These are phyloP conservation scores for Spiromastix sp. DNA, from an alignment of 2,329 filamentous ascomycete species.

Conservation along the genomic window DNA sequence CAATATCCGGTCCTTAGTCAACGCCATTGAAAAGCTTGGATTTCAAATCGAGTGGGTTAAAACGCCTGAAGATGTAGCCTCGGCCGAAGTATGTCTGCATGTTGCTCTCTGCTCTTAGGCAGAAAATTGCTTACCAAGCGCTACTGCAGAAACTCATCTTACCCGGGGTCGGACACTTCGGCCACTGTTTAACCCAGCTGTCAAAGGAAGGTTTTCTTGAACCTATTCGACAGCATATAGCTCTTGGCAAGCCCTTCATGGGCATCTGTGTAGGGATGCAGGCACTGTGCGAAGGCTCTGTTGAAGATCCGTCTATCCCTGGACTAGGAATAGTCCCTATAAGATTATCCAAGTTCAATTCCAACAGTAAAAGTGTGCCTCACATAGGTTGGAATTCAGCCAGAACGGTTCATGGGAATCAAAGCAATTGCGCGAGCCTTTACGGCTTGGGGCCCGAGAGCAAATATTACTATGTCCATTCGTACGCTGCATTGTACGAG, in stretches of 20 bases:
- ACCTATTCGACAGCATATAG: conserved; percentile 72
- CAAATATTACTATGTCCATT: conserved; percentile 99
- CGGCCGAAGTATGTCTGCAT: conserved; percentile 60
- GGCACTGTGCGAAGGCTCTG: conserved; percentile 76
- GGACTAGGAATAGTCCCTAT: conserved; percentile 69
- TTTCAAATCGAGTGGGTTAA: conserved; percentile 89
- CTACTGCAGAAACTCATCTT: conserved; percentile 73
- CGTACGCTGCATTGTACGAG: conserved; percentile 72
- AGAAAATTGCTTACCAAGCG: neutral
- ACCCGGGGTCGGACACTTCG: conserved; percentile 94
- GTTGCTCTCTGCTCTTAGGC: neutral
- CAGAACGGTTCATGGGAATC: conserved; percentile 38
- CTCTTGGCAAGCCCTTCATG: conserved; percentile 92
- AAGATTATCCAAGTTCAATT: conserved; percentile 64
- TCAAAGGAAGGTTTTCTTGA: conserved; percentile 71
- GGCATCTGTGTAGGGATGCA: conserved; percentile 94
- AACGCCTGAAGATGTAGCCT: conserved; percentile 69
- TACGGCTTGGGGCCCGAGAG: conserved; percentile 70
- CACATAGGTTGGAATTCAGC: conserved; percentile 99
- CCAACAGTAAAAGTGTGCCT: conserved; percentile 75
- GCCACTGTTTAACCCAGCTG: conserved; percentile 84
- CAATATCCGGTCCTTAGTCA: conserved; percentile 90
- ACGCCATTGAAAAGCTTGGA: conserved; percentile 92
- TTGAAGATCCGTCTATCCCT: conserved; percentile 60
- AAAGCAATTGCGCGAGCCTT: conserved; percentile 44